These are phyloP conservation scores for Thalassiosira livingstoniorum DNA, from an alignment of 352 stramenopile genomes.

Conservation along the genomic window DNA sequence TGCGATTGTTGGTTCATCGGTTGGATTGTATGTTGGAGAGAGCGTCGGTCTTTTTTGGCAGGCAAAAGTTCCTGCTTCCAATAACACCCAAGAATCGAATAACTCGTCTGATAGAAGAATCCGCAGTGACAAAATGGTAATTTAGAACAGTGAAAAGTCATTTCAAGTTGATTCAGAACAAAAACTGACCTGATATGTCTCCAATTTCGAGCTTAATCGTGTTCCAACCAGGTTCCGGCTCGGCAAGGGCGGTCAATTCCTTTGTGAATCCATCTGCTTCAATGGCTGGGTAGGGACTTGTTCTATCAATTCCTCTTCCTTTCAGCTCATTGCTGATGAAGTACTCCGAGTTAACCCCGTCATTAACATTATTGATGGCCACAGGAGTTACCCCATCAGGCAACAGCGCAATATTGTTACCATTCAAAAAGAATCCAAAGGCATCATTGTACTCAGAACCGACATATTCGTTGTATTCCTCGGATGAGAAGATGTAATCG, in stretches of 20 bases:
- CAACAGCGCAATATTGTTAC: conserved; percentile 34
- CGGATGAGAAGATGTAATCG: conserved; percentile 29
- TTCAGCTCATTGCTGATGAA: conserved; percentile 23
- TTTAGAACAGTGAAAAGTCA: too few species aligned
- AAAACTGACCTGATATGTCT: conserved; percentile 8
- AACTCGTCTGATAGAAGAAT: conserved; percentile 9
- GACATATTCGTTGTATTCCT: conserved; percentile 36
- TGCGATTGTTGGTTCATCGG: not conserved
- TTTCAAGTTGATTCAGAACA: too few species aligned
- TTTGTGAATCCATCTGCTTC: conserved; percentile 42
- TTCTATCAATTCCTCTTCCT: not conserved
- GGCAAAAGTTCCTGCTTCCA: conserved; percentile 20
- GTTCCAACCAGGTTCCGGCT: conserved; percentile 17
- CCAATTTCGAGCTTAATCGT: conserved; percentile 24
- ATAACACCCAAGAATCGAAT: conserved; percentile 35
- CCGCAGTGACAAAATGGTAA: too few species aligned
- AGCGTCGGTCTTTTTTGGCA: not conserved
- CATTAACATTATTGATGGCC: conserved; percentile 31
- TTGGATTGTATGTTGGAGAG: not conserved
- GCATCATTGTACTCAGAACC: conserved; percentile 19
- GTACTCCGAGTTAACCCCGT: conserved; percentile 19
- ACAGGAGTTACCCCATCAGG: conserved; percentile 12
- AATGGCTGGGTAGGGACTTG: conserved; percentile 21
- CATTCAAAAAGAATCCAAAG: conserved; percentile 46
- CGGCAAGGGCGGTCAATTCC: conserved; percentile 8